These are phyloP conservation scores for Dimargaris cristalligena DNA, from an alignment of 192 early-diverging fungal genomes.

Conservation along the genomic window DNA sequence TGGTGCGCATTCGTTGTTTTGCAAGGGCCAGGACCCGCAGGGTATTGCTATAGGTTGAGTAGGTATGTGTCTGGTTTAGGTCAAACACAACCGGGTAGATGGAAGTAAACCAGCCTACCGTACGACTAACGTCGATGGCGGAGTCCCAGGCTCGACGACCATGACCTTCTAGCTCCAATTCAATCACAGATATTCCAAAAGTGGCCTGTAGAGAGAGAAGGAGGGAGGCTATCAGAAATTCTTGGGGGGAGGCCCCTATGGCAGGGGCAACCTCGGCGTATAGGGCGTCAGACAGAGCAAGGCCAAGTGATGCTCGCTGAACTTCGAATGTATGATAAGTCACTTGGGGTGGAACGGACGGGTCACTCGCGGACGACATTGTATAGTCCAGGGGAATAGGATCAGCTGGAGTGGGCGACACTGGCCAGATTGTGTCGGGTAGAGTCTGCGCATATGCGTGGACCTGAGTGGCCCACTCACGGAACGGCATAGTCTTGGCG, in stretches of 20 bases:
- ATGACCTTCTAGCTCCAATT: background rate
- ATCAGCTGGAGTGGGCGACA: background rate
- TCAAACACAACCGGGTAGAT: constrained; percentile 7
- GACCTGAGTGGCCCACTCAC: constrained; percentile 10
- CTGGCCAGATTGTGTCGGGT: background rate
- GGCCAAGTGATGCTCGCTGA: background rate
- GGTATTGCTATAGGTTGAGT: background rate
- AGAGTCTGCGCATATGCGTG: background rate
- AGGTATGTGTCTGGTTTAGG: background rate
- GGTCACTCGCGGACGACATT: too few species aligned
- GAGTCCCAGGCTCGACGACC: background rate
- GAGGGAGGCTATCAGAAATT: background rate
- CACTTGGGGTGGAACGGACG: too few species aligned
- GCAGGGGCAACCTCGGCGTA: background rate
- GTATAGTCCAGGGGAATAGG: background rate
- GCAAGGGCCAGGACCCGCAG: background rate
- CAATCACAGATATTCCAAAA: background rate
- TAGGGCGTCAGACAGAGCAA: background rate
- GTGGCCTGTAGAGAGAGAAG: background rate
- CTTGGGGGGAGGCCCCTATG: background rate
- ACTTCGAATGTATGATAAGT: background rate
- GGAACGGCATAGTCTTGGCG: constrained; percentile 15
- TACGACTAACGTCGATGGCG: background rate
- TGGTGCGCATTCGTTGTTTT: background rate
- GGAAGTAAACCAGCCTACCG: constrained; percentile 17